Evolutionary conservation across 495 filamentous ascomycete genomes (phyloP), one percentile per base, ranked within the genome.

Genomic region (Oidiodendron maius): DNA sequence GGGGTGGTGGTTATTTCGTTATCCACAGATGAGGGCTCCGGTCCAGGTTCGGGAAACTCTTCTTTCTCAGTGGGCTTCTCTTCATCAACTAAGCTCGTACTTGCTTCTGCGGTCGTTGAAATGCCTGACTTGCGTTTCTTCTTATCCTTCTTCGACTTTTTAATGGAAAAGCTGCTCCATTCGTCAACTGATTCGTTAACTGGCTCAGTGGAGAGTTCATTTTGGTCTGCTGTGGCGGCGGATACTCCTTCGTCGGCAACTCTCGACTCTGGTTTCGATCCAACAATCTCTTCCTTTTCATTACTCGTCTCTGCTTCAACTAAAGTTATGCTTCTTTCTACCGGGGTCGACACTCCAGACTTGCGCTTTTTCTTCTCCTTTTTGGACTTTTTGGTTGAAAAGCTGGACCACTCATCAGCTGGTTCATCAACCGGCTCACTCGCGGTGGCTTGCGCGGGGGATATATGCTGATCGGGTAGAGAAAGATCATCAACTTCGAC

Each of bases 101-200:
- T 40, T 12, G 15, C n/a, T 20, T 40, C 49, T 2, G 40, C 26
- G 8, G 47, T 42, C 9, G 47, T 55, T 30, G 52, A 46, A 13
- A 46, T 15, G 10, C 41, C 52, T 12, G 40, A 46, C 21, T 55
- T 50, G 21, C 42, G 46, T 13, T 55, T 54, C 34, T 51, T 54
- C 45, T 59, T 65, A 45, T 61, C 54, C 37, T 60, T 63, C 48
- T 61, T 62, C 35, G 46, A 52, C 32, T 48, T 56, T 38, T 51
- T 56, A 3, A 18, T 32, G 20, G 38, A 21, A 20, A 40, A 40
- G 38, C 15, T 18, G 12, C 16, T 30, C 53, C 53, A 48, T 32
- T 50, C 52, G 13, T 50, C 52, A 13, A 38, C 44, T 35, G 24
- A 15, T 26, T 34, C 34, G 10, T 50, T 21, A 4, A 25, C 17